Base-by-base conservation (phyloP, 345 rosid genomes). In the Sonneratia alba region DNA sequence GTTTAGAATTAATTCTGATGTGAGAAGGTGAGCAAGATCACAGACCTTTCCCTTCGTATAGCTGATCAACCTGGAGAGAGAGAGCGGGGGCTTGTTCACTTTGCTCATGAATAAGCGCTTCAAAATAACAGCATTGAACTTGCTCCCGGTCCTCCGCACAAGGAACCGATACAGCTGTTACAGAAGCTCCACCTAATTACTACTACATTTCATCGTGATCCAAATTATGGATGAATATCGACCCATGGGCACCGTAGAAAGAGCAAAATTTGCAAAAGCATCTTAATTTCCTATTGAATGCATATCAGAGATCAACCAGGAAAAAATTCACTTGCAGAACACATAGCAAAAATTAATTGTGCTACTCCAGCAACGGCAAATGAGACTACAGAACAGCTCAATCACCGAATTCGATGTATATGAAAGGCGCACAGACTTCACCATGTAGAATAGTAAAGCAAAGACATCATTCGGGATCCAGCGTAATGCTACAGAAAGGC, bases 71-170 rank as follows among this genome's bases (percentile, higher is more conserved):
- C 92, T 87, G 1, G 97, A 92, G 19, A 96, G 93, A 24, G 98
- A 96, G 3, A 92, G 85, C 0, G 98, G 95, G 13, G 98, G 76
- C 83, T 92, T 91, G 88, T 96, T 91, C 69, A 81, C 87, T 81
- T 88, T 96, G 85, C 98, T 91, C 99, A 92, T 96, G 74, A 96
- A 92, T 70, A 96, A 77, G 75, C 99, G 87, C 89, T 92, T 91
- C 86, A 96, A 72, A 19, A 96, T 86, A 82, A 96, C 99, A 0
- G 87, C 90, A 81, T 89, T 89, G 90, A 96, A 96, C 77, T 83
- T 89, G 86, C 98, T 96, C 7, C 85, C 82, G 0, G 97, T 91
- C 73, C 99, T 92, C 81, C 99, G 85, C 19, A 89, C 97, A 21
- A 96, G 77, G 83, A 96, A 92, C 37, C 93, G 84, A 77, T 92